Evolutionary conservation across 352 stramenopile species (phyloP), one percentile per base, ranked within the genome.

Genomic region (Globisporangium camurandrum): DNA sequence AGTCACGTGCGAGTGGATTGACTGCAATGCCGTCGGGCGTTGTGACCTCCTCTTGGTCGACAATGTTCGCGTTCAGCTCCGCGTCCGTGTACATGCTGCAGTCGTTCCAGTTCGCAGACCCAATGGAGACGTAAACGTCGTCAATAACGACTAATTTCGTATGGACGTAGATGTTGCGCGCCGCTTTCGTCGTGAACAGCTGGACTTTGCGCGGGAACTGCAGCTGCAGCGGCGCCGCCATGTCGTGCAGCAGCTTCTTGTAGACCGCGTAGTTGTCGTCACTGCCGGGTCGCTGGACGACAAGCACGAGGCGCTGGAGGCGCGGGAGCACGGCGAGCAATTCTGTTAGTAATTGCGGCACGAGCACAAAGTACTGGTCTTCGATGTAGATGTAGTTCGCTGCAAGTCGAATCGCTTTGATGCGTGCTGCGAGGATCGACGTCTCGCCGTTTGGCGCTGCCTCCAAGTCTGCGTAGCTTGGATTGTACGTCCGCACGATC

Each of bases 51-150:
- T 37, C 12, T 8, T 3, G 56, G 49, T 84, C 72, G n/a, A 87
- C 59, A 26, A 87, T 56, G 46, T 70, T 73, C 26, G 72, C 58
- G 22, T 57, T 69, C 34, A 88, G 78, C 54, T 88, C 74, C 39
- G 69, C 66, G 60, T 86, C 75, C 26, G 57, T 75, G 31, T 69
- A 82, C 62, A 90, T 83, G 46, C 78, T 95, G 33, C 88, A 80
- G 46, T 93, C 82, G 57, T 97, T 97, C 62, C 94, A 96, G 66
- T 97, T 97, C 44, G 82, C 72, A 27, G 82, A 95, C 11, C 88
- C 86, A 45, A 97, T 75, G 0, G 89, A 84, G 38, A 82, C 61
- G 43, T 85, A 84, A 40, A 86, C 75, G 49, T 97, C 88, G 57
- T 97, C 89, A 20, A 88, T 52, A 42, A 92, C 58, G 42, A 94